These are phyloP conservation scores for Zygotorulaspora florentina DNA, from an alignment of 805 yeast genomes.

Conservation along the genomic window DNA sequence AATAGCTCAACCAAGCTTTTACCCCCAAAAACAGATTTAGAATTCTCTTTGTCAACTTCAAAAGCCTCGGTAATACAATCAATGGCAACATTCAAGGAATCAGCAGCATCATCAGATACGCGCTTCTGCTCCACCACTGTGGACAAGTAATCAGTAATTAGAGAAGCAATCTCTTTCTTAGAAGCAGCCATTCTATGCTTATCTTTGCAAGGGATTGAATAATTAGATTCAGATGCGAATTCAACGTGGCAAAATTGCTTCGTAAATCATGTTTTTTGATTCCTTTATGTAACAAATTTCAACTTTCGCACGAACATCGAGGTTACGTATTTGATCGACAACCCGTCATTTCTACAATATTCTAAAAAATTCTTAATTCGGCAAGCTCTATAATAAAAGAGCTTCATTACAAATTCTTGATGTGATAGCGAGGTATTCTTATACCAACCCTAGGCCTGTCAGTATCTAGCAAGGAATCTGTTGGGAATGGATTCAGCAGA, in stretches of 20 bases:
- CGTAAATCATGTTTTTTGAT: not conserved
- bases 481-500: not conserved
- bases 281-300: not conserved
- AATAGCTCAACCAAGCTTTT: conserved; percentile 47
- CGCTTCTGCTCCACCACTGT: conserved; percentile 54
- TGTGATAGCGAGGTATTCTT: no score
- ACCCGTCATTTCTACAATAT: not conserved
- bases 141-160: conserved; percentile 70
- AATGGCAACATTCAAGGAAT: conserved; percentile 88
- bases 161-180: conserved; percentile 65
- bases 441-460: not conserved
- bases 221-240: no score
- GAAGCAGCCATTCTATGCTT: conserved; percentile 39
- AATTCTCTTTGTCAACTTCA: conserved; percentile 53
- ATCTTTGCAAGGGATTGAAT: no score
- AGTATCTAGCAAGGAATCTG: not conserved
- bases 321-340: not conserved
- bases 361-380: not conserved
- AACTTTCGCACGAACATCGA: not conserved
- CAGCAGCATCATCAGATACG: conserved; percentile 73
- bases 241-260: no score
- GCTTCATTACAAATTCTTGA: not conserved
- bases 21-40: conserved; percentile 43
- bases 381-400: not conserved
- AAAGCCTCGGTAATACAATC: conserved; percentile 90